These are phyloP conservation scores for Cercis canadensis DNA, from an alignment of 306 rosid species.

Conservation along the genomic window DNA sequence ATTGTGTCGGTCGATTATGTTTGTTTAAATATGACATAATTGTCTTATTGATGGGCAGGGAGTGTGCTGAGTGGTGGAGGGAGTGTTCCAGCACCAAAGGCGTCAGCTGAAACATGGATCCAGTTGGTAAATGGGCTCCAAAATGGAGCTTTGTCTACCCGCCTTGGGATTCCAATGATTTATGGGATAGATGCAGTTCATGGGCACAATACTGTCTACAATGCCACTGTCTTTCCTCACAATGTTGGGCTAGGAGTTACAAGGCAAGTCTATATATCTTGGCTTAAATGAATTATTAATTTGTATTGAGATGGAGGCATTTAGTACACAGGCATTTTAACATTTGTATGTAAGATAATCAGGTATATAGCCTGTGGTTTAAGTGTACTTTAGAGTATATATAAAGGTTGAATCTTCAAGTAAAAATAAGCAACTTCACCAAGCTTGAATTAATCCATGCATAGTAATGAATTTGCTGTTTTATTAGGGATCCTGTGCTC, in stretches of 20 bases:
- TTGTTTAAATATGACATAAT: no score
- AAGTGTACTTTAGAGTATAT: no score
- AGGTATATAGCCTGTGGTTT: no score
- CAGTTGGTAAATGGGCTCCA: neutral
- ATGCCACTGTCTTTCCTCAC: conserved; percentile 32
- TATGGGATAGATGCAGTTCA: conserved; percentile 34
- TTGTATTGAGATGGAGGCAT: no score
- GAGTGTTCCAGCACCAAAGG: conserved; percentile 16
- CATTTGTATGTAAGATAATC: no score
- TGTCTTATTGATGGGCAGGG: neutral
- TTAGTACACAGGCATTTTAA: no score
- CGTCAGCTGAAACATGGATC: neutral
- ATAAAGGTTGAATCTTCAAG: no score
- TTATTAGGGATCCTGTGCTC: conserved; percentile 1
- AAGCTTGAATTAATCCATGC: no score
- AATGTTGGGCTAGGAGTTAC: conserved; percentile 31
- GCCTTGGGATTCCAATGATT: conserved; percentile 27
- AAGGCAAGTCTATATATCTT: conserved; percentile 12
- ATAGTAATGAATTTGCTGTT: no score
- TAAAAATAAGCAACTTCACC: no score
- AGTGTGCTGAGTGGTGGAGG: conserved; percentile 35
- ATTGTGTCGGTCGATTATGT: neutral
- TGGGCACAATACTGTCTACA: conserved; percentile 28
- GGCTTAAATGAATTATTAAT: no score
- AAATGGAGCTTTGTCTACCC: neutral